Evolutionary conservation across 2,329 filamentous ascomycete species (phyloP).

Genomic region (Calonectria pseudoreteaudii): DNA sequence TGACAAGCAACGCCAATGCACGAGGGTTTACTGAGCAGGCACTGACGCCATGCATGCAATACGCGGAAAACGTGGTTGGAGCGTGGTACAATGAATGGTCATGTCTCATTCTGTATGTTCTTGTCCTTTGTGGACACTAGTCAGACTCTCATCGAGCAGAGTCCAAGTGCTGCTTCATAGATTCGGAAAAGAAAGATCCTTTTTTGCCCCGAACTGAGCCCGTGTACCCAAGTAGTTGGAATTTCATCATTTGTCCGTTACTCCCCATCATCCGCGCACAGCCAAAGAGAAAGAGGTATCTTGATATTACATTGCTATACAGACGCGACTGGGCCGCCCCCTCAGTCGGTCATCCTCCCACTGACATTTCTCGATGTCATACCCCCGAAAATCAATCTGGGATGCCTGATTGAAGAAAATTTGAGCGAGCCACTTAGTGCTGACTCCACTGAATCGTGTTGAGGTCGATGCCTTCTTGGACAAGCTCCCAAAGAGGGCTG

Average conservation of each 20-base stretch:
- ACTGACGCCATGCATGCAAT: neutral
- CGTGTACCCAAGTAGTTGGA: slow-evolving; percentile 29
- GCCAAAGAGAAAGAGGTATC: slow-evolving; percentile 48
- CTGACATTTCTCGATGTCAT: slow-evolving; percentile 7
- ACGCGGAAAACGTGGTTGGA: slow-evolving; percentile 25
- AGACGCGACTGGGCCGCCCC: slow-evolving; percentile 41
- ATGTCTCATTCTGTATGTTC: slow-evolving; percentile 39
- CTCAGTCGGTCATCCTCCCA: slow-evolving; percentile 31
- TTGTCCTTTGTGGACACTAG: slow-evolving; percentile 17
- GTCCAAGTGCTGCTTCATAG: slow-evolving; percentile 19
- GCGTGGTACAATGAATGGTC: slow-evolving; percentile 31
- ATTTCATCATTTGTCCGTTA: slow-evolving; percentile 34
- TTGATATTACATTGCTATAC: slow-evolving; percentile 50
- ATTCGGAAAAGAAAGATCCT: slow-evolving; percentile 22
- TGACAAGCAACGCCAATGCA: neutral
- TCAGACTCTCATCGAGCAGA: slow-evolving; percentile 23
- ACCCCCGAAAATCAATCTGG: slow-evolving; percentile 6
- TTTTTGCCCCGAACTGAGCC: slow-evolving; percentile 23
- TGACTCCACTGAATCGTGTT: slow-evolving; percentile 99
- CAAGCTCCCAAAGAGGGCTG: slow-evolving; percentile 96
- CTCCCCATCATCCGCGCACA: slow-evolving; percentile 38
- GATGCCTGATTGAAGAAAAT: neutral
- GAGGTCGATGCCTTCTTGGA: slow-evolving; percentile 95
- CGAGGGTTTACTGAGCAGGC: neutral
- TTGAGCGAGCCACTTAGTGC: slow-evolving; percentile 68